phyloP scores from a whole-genome alignment of 2,329 filamentous ascomycete genomes.

The Alternaria arborescens region DNA sequence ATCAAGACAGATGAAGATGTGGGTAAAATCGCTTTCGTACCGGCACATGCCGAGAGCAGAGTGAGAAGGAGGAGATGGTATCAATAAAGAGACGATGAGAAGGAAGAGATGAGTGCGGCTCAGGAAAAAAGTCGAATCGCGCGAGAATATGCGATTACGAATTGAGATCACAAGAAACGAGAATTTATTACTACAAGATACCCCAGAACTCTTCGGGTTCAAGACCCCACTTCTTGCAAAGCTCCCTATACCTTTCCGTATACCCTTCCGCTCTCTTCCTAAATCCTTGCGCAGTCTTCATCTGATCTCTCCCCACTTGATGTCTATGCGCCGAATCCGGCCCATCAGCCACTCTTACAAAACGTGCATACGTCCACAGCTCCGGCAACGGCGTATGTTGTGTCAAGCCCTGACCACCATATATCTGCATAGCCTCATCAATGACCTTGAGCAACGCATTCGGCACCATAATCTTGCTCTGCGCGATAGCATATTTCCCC shows the following conservation, averaged over 20 bases:
- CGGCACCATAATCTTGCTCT: slow-evolving; percentile 56
- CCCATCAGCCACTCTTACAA: slow-evolving; percentile 54
- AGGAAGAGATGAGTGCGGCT: accelerated
- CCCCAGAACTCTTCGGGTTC: slow-evolving; percentile 44
- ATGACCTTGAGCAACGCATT: slow-evolving; percentile 52
- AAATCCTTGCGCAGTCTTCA: slow-evolving; percentile 52
- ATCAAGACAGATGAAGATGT: not conserved
- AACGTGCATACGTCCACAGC: slow-evolving; percentile 56
- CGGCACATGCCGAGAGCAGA: slow-evolving; percentile 1
- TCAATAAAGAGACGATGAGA: not conserved
- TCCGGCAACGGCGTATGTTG: slow-evolving; percentile 55
- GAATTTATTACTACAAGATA: slow-evolving; percentile 24
- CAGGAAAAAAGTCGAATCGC: not conserved
- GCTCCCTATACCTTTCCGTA: slow-evolving; percentile 44
- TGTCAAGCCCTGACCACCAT: slow-evolving; percentile 54
- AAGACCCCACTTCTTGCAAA: slow-evolving; percentile 46
- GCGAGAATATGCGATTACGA: not conserved
- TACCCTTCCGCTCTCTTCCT: slow-evolving; percentile 49
- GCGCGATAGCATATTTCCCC: slow-evolving; percentile 53
- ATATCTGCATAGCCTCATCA: slow-evolving; percentile 56
- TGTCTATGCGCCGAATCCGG: slow-evolving; percentile 54
- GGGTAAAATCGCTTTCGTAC: slow-evolving; percentile 19
- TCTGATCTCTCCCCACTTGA: slow-evolving; percentile 54
- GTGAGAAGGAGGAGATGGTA: slow-evolving; percentile 20
- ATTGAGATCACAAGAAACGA: not conserved